phyloP scores from a whole-genome alignment of 495 filamentous ascomycete genomes.

The Neurospora sp. region DNA sequence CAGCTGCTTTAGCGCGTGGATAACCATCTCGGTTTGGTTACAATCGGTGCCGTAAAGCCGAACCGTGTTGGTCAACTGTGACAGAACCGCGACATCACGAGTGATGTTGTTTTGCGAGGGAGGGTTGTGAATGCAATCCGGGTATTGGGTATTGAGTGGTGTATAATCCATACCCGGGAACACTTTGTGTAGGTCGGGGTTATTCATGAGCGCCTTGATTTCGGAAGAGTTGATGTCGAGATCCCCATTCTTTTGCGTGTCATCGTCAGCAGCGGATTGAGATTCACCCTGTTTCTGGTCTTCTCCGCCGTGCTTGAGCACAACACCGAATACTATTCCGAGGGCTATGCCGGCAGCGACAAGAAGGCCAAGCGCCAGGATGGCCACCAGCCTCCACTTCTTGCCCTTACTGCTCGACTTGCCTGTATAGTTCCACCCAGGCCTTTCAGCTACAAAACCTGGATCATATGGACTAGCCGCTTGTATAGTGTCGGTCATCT shows the following conservation, averaged over 20 bases:
- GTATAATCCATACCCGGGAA: conserved; percentile 98
- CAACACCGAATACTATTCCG: conserved; percentile 68
- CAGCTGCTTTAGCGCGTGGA: conserved; percentile 69
- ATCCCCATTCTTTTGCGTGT: conserved; percentile 51
- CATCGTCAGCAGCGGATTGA: conserved; percentile 24
- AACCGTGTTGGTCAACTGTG: conserved; percentile 80
- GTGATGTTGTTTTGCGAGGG: conserved; percentile 92
- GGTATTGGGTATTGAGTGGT: conserved; percentile 82
- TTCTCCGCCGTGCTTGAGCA: conserved; percentile 36
- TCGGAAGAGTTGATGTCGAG: conserved; percentile 64
- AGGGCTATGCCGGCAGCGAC: conserved; percentile 62
- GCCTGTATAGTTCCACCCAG: conserved; percentile 43
- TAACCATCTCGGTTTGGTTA: conserved; percentile 93
- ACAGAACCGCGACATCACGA: conserved; percentile 80
- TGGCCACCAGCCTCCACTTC: conserved; percentile 57
- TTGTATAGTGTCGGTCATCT: conserved; percentile 15
- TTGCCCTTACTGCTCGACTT: conserved; percentile 50
- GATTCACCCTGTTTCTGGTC: conserved; percentile 5
- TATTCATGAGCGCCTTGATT: conserved; percentile 74
- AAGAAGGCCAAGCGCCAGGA: conserved; percentile 49
- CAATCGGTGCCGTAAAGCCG: conserved; percentile 95
- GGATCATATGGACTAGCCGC: conserved; percentile 3
- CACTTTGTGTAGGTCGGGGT: conserved; percentile 74
- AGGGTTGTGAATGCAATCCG: conserved; percentile 66
- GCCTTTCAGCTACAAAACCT: conserved; percentile 33